Base-by-base conservation (phyloP, 345 rosid species). In the Toxicodendron radicans region DNA sequence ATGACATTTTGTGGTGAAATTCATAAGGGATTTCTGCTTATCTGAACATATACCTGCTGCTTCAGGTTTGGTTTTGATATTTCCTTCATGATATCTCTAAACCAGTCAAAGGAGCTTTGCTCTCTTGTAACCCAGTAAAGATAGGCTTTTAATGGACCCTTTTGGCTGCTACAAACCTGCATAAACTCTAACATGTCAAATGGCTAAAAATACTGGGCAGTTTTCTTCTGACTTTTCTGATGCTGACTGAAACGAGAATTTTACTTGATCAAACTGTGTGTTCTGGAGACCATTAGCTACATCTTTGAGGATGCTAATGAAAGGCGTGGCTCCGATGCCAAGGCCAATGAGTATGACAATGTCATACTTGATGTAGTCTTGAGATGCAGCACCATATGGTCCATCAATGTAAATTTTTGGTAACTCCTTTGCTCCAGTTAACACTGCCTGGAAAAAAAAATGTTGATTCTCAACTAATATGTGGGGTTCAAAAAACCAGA, bases 41-140 rank as follows among this genome's bases (percentile, higher is more conserved):
- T 63, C 49, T 18, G 72, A 51, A 52, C 18, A 58, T 21, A 20
- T 43, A 83, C 89, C 87, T 78, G 81, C 87, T 78, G 81, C 65
- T 75, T 79, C 71, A 56, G 82, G 52, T 70, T 74, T 64, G 76
- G 16, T 66, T 60, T 67, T 14, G 85, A 73, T 63, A 77, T 72
- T 66, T 85, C 79, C 64, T 51, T 56, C 60, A 88, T 72, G 58
- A 79, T 64, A 52, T 85, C 87, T 71, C 77, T 76, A 76, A 88
- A 85, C 92, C 90, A 88, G 32, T 80, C 79, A 64, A 86, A 88
- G 49, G 92, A 88, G 80, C 76, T 80, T 62, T 85, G 92, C 54
- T 88, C 92, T 76, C 90, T 83, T 35, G 92, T 85, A 24, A 86
- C 87, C 90, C 92, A 88, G 76, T 85, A 86, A 9, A 85, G 79